These are phyloP conservation scores for Cardamine resedifolia DNA, from an alignment of 345 rosid genomes.

Conservation along the genomic window DNA sequence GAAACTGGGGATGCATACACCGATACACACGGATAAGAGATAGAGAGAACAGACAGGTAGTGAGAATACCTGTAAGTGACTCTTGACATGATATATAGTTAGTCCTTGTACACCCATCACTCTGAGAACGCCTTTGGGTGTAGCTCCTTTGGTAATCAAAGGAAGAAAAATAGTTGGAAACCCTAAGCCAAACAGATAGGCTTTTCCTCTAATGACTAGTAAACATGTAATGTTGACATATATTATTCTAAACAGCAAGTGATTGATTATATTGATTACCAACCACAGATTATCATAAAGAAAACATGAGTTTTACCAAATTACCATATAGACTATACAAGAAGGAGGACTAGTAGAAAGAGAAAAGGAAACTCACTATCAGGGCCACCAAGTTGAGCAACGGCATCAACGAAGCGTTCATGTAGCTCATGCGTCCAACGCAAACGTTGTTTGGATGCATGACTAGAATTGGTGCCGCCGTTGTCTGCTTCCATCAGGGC, in stretches of 20 bases:
- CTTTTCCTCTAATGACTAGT: no score
- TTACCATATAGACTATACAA: neutral
- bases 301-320: neutral
- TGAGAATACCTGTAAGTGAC: conserved; percentile 82
- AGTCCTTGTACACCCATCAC: conserved; percentile 98
- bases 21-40: neutral
- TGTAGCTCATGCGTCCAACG: conserved; percentile 99
- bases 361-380: conserved; percentile 73
- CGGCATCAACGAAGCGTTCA: conserved; percentile 99
- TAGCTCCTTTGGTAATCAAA: conserved; percentile 63
- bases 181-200: conserved; percentile 3
- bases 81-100: conserved; percentile 97
- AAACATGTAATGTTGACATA: no score
- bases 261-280: no score
- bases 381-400: conserved; percentile 98
- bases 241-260: no score
- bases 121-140: conserved; percentile 97
- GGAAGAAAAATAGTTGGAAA: neutral
- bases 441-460: conserved; percentile 91
- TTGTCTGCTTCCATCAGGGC: conserved; percentile 66
- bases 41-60: neutral
- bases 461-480: conserved; percentile 75
- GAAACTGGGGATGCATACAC: neutral
- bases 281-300: no score
- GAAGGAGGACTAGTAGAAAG: neutral